phyloP scores from a whole-genome alignment of 208 protist species.

The Leishmania amazonensis region DNA sequence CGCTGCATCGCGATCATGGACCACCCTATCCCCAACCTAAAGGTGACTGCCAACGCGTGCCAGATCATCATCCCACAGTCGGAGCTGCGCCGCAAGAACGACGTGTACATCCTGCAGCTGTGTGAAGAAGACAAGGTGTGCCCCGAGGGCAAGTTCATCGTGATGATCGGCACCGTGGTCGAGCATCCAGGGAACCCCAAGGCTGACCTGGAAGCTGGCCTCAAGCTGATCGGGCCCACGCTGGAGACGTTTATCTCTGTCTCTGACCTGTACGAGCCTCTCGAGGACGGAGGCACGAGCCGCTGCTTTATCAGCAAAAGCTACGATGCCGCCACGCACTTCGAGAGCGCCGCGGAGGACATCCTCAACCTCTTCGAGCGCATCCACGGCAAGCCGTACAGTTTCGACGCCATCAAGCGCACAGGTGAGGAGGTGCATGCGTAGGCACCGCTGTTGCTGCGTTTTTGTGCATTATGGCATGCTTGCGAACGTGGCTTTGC shows the following conservation, averaged over 20 bases:
- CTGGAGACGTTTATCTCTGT: slow-evolving; percentile 91
- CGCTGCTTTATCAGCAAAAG: slow-evolving; percentile 96
- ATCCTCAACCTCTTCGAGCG: slow-evolving; percentile 97
- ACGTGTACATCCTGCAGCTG: slow-evolving; percentile 98
- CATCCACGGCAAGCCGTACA: slow-evolving; percentile 95
- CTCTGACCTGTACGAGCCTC: slow-evolving; percentile 91
- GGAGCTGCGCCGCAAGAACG: slow-evolving; percentile 93
- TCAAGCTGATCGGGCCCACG: slow-evolving; percentile 94
- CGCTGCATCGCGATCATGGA: slow-evolving; percentile 98
- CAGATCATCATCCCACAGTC: slow-evolving; percentile 99
- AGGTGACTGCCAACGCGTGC: slow-evolving; percentile 74
- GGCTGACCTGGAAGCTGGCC: slow-evolving; percentile 92
- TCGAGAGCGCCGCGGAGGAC: slow-evolving; percentile 97
- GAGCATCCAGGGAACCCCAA: slow-evolving; percentile 95
- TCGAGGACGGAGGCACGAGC: slow-evolving; percentile 89
- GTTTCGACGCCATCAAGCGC: slow-evolving; percentile 75
- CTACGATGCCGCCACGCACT: slow-evolving; percentile 98
- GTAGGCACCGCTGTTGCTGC: slow-evolving; percentile 3
- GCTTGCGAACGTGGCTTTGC: neutral
- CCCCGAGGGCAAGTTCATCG: slow-evolving; percentile 97
- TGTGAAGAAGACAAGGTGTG: slow-evolving; percentile 95
- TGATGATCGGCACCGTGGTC: slow-evolving; percentile 97
- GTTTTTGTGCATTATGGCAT: neutral
- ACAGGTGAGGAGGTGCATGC: slow-evolving; percentile 38
- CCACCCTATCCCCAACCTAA: slow-evolving; percentile 90